Percentiles rank a stretch among this genome's conserved stretches.
These are phyloP conservation scores for Trichophyton schoenleinii DNA, from an alignment of 2,329 filamentous ascomycete species.

Conservation along the genomic window DNA sequence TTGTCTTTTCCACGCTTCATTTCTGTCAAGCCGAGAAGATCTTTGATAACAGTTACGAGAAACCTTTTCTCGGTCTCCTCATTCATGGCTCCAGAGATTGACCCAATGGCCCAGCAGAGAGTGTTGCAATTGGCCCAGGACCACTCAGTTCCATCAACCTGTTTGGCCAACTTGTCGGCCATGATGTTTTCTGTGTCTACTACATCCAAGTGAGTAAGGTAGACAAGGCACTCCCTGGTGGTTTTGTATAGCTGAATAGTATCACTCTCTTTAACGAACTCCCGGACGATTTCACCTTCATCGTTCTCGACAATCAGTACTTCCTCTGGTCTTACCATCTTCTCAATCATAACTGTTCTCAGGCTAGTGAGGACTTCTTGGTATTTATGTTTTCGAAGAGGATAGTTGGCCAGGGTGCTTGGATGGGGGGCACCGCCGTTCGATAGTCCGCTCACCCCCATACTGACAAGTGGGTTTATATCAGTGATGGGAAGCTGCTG, in stretches of 20 bases:
- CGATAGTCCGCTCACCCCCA: conserved; percentile 57
- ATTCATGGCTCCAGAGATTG: conserved; percentile 97
- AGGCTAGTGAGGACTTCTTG: conserved; percentile 86
- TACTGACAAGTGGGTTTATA: conserved; percentile 74
- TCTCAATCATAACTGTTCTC: conserved; percentile 97
- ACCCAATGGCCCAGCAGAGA: conserved; percentile 97
- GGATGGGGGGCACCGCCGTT: conserved; percentile 79
- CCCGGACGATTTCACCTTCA: conserved; percentile 94
- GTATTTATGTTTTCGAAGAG: conserved; percentile 96
- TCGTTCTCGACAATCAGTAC: conserved; percentile 99
- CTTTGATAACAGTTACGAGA: conserved; percentile 96
- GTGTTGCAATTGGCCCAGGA: conserved; percentile 99
- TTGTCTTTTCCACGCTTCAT: conserved; percentile 99
- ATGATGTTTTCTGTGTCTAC: conserved; percentile 97
- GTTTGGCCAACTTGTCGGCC: conserved; percentile 92
- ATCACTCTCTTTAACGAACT: conserved; percentile 98
- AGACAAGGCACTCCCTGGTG: conserved; percentile 90
- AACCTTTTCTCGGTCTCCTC: conserved; percentile 98
- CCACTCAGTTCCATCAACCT: conserved; percentile 93
- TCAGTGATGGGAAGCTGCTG: conserved; percentile 89
- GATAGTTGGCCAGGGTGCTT: conserved; percentile 72
- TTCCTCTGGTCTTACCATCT: conserved; percentile 97
- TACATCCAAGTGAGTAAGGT: conserved; percentile 92
- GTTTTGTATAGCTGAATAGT: conserved; percentile 99
- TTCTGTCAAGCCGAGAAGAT: conserved; percentile 87